Percentiles rank a stretch among this genome's conserved stretches.
phyloP scores from a whole-genome alignment of 202 grass and related monocot species.

The Setaria italica region DNA sequence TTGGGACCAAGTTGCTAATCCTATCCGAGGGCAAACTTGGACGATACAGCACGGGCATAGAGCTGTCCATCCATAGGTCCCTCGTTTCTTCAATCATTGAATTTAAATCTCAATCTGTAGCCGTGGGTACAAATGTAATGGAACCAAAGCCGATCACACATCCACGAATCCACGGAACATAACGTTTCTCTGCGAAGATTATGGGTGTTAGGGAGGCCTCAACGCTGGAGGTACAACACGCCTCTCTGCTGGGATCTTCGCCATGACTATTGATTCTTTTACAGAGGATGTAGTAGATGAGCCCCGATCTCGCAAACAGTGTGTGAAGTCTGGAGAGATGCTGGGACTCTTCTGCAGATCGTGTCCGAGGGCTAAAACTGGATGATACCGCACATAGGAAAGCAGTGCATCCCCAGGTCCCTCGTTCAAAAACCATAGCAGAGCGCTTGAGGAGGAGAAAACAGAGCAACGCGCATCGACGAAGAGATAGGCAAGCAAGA shows the following conservation, averaged over 20 bases:
- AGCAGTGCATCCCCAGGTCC: conserved; percentile 62
- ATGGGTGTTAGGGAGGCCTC: conserved; percentile 64
- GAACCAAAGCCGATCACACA: conserved; percentile 58
- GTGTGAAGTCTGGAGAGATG: not conserved
- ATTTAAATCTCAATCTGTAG: conserved; percentile 16
- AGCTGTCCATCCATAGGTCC: conserved; percentile 58
- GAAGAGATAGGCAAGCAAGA: not conserved
- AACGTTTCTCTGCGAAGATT: conserved; percentile 62
- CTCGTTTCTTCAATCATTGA: not conserved
- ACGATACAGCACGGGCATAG: conserved; percentile 37
- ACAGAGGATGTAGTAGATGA: not conserved
- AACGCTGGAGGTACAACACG: conserved; percentile 29
- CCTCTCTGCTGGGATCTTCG: conserved; percentile 84
- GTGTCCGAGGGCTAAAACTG: conserved; percentile 54
- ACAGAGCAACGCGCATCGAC: not conserved
- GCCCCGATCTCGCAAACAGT: conserved; percentile 14
- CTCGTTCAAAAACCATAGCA: not conserved
- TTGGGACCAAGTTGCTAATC: not conserved
- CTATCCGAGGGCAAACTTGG: conserved; percentile 60
- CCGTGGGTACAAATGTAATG: conserved; percentile 70
- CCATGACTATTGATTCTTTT: not conserved
- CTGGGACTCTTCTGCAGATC: conserved; percentile 1
- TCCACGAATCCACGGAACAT: conserved; percentile 54
- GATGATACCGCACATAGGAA: conserved; percentile 44
- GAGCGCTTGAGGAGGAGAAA: not conserved